phyloP scores from a whole-genome alignment of 805 yeast species.

The Myxozyma udenii region DNA sequence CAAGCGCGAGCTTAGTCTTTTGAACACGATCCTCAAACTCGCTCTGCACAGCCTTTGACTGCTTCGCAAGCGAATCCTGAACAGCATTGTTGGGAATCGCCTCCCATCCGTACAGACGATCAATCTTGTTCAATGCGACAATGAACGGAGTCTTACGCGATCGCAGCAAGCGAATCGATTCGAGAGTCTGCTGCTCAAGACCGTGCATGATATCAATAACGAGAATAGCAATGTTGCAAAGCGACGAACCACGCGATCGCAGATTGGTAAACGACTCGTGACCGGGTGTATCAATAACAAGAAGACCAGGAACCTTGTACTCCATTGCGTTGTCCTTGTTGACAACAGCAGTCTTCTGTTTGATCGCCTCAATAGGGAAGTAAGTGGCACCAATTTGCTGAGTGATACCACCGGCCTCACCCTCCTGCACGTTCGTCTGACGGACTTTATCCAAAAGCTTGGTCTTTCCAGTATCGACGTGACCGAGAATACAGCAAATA shows the following conservation, averaged over 20 bases:
- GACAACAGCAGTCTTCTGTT: slow-evolving; percentile 89
- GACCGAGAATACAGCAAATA: slow-evolving; percentile 97
- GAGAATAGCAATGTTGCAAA: slow-evolving; percentile 97
- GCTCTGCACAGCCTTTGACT: slow-evolving; percentile 77
- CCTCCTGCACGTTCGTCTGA: slow-evolving; percentile 99
- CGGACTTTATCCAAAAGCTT: slow-evolving; percentile 94
- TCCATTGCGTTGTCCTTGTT: slow-evolving; percentile 70
- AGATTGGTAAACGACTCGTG: slow-evolving; percentile 98
- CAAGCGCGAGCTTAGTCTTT: slow-evolving; percentile 79
- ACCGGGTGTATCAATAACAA: slow-evolving; percentile 98
- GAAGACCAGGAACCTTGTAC: slow-evolving; percentile 94
- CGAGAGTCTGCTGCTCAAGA: slow-evolving; percentile 94
- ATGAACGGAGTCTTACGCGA: slow-evolving; percentile 98
- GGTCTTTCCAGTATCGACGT: slow-evolving; percentile 99
- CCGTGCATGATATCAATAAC: slow-evolving; percentile 99
- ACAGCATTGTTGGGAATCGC: slow-evolving; percentile 85
- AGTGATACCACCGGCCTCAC: slow-evolving; percentile 99
- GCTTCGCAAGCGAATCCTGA: slow-evolving; percentile 87
- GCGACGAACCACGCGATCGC: slow-evolving; percentile 97
- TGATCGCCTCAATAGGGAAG: slow-evolving; percentile 94
- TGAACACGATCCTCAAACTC: slow-evolving; percentile 88
- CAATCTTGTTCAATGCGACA: slow-evolving; percentile 96
- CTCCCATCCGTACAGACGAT: slow-evolving; percentile 96
- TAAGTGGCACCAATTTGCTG: slow-evolving; percentile 99
- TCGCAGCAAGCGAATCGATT: slow-evolving; percentile 84